These are phyloP conservation scores for Epichloe amarillans DNA, from an alignment of 2,329 filamentous ascomycete species.

Conservation along the genomic window DNA sequence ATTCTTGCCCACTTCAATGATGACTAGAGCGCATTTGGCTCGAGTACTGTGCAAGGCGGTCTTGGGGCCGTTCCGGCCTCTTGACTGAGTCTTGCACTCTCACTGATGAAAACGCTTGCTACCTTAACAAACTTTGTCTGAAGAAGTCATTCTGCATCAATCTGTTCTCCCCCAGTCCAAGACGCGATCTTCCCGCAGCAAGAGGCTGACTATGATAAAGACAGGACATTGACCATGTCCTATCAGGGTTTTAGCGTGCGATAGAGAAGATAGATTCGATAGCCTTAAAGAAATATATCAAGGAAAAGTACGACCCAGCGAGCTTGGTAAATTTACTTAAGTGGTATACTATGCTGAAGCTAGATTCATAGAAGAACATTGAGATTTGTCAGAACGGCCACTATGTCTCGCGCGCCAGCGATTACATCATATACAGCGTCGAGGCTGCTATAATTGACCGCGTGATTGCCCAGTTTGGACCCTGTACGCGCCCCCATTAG, in stretches of 20 bases:
- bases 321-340: constrained; percentile 9
- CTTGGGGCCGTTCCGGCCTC: constrained; percentile 65
- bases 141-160: constrained; percentile 27
- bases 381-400: constrained; percentile 90
- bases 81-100: constrained; percentile 48
- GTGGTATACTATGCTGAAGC: constrained; percentile 33
- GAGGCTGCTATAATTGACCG: constrained; percentile 82
- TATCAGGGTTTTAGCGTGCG: constrained; percentile 82
- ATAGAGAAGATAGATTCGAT: constrained; percentile 80
- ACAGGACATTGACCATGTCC: constrained; percentile 12
- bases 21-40: constrained; percentile 99
- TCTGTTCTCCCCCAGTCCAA: not conserved
- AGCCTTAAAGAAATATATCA: constrained; percentile 68
- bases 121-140: constrained; percentile 83
- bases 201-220: not conserved
- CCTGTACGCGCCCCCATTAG: constrained; percentile 47
- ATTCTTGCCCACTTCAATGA: constrained; percentile 45
- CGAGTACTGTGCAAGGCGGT: constrained; percentile 68
- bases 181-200: not conserved
- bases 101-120: constrained; percentile 99
- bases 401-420: constrained; percentile 87
- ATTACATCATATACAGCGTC: constrained; percentile 98
- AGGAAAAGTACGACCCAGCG: constrained; percentile 55
- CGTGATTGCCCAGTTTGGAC: constrained; percentile 79
- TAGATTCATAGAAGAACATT: constrained; percentile 50